Evolutionary conservation across 768 basidiomycete species (phyloP), one percentile per base, ranked within the genome.

Genomic region (Gyrodon lividus): DNA sequence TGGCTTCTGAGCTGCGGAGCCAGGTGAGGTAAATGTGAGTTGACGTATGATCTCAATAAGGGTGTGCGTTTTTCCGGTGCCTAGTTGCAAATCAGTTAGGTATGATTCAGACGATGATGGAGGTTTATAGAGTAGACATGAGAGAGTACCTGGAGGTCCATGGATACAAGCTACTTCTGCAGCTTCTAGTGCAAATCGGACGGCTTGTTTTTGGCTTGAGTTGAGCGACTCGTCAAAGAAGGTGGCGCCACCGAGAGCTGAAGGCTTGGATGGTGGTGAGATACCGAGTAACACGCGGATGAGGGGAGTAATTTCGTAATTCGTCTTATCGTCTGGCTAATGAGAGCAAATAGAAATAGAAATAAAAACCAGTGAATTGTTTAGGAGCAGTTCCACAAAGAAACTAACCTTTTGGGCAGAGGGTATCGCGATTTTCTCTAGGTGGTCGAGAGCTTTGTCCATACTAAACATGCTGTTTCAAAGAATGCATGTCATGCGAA

Each of bases 31-130:
- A 4, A 77, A 72, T 2, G 84, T 82, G 20, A 94, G 70, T 61
- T 98, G 95, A 24, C 90, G 84, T 52, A 98, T 90, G 45, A 97
- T 80, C 68, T 99, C 96, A 30, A 98, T 87, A 16, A 99, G 77
- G 0, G 96, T 97, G 58, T 93, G 90, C 0, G 96, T 99, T 74
- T 98, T 98, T 6, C 96, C 96, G 2, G 94, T 96, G 52, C 90
- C 86, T 84, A 46, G 37, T 46, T 9, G 43, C 10, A 19, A 8
- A 40, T 53, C 19, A 43, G 41, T 48, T 38, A 30, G 7, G 43
- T 6, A 39, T 37, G 20, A 8, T 17, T 17, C 31, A 16, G 20
- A 5, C 4, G 24, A 2, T 10, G 10, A 28, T 9, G 14, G 10
- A 3, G 23, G 22, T 56, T 33, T 6, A 31, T 30, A 10, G 39